Evolutionary conservation across 1,284 basidiomycete genomes (phyloP), one percentile per base, ranked within the genome.

Genomic region (Cutaneotrichosporon spelunceum): DNA sequence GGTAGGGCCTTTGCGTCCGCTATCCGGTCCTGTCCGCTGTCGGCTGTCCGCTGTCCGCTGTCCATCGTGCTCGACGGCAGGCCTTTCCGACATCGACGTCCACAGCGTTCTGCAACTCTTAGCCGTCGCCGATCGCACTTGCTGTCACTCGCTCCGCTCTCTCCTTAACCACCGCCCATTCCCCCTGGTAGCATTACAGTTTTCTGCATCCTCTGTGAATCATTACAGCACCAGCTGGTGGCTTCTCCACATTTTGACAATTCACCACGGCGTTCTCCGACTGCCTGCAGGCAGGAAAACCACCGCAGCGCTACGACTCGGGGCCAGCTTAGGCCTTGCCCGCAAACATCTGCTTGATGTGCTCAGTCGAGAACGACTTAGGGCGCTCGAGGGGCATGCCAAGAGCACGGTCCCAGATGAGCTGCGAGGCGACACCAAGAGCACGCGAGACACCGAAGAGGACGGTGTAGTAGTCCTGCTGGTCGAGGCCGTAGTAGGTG

Each of bases 361-460:
- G 73, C 49, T 73, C 80, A 68, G 80, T 80, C 60, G 76, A 78
- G 76, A 73, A 78, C 68, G 81, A 82, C 79, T 81, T 81, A 69
- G 78, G 78, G 64, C 78, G 70, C 70, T 79, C 78, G 66, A 80
- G 74, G 65, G 78, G 78, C 77, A 78, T 77, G 82, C 92, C 93
- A 72, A 94, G 88, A 49, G 91, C 93, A 80, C 94, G 91, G 80
- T 96, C 93, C 91, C 92, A 96, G 75, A 93, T 91, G 70, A 93
- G 84, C 77, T 93, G 91, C 48, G 91, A 87, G 60, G 87, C 86
- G 62, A 93, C 91, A 84, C 91, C 91, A 70, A 93, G 90, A 16
- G 91, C 91, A 77, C 91, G 88, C 33, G 93, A 95, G 53, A 97
- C 92, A 84, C 94, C 94, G 80, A 98, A 98, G 66, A 98, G 85